Evolutionary conservation across 2,329 filamentous ascomycete species (phyloP).

Genomic region (Pseudogymnoascus sp.): DNA sequence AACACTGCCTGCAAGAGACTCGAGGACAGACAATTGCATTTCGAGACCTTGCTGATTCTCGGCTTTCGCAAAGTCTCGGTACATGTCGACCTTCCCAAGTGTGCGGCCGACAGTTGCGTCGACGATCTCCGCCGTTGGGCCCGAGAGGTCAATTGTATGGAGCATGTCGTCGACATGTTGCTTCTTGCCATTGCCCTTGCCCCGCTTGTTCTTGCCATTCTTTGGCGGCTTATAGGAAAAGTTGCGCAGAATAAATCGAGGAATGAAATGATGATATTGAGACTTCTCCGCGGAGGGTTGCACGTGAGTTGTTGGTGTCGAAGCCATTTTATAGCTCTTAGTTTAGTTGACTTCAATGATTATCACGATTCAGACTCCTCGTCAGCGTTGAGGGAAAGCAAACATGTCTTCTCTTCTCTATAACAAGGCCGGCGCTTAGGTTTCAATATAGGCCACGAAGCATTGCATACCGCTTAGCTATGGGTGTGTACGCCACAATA

Average conservation of each 20-base stretch:
- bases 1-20: slow-evolving; percentile 19
- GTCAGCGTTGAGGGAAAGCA: background rate
- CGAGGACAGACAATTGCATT: slow-evolving; percentile 23
- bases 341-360: background rate
- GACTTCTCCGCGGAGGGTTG: background rate
- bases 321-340: background rate
- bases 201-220: slow-evolving; percentile 7
- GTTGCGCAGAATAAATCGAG: slow-evolving; percentile 30
- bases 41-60: slow-evolving; percentile 24
- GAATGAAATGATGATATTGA: slow-evolving; percentile 31
- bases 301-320: background rate
- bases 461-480: background rate
- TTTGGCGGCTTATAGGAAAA: slow-evolving; percentile 21
- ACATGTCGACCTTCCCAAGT: slow-evolving; percentile 29
- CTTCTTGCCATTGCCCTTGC: slow-evolving; percentile 11
- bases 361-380: background rate
- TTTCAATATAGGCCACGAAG: background rate
- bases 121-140: slow-evolving; percentile 6
- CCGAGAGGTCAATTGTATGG: slow-evolving; percentile 20
- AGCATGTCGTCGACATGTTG: slow-evolving; percentile 18
- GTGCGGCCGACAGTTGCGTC: slow-evolving; percentile 20
- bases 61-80: slow-evolving; percentile 22
- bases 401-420: no score
- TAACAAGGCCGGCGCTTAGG: background rate
- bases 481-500: background rate